Evolutionary conservation across 75 land plant species (phyloP), one percentile per base, ranked within the genome.

Genomic region (Ceratopteris richardii): DNA sequence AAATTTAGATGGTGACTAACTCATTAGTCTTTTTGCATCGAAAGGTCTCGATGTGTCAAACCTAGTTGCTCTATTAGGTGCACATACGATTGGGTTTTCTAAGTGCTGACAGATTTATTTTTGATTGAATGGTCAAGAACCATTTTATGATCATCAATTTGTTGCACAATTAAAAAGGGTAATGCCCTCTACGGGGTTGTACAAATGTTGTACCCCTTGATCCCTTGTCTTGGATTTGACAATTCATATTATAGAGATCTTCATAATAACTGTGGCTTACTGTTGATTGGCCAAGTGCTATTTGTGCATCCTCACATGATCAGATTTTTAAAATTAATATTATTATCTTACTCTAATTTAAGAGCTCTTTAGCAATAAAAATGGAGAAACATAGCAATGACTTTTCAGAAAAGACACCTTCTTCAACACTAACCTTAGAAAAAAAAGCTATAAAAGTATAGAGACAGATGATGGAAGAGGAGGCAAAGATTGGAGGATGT

Each of bases 131-230:
- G 50, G 4, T 17, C 2, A 5, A 12, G 85, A 81, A 44, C 77
- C 82, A 6, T 29, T 65, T 30, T 75, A 82, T 37, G 82, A 85
- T 46, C 69, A 67, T 9, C 74, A 68, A 52, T 77, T 85, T 20
- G 77, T 78, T 18, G 78, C 75, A 59, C 74, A 74, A 13, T 58
- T 86, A 19, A 70, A n/a, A 33, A 52, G 76, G 71, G 77, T 61
- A 67, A 1, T 86, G 90, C 66, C 86, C 90, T 5, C 59, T 23
- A 22, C 30, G 12, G n/a, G 86, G 82, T 20, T 82, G 86, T 18
- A 78, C 79, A 50, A 65, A 79, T 17, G 77, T 80, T 0, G 73
- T 71, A 4, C 86, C 90, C 30, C 73, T 79, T 37, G 86, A 86
- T 60, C 79, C 78, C 27, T 68, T 68, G 31, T 78, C 88, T 86